Evolutionary conservation across 345 rosid species (phyloP).

Genomic region (Zanthoxylum bungeanum): DNA sequence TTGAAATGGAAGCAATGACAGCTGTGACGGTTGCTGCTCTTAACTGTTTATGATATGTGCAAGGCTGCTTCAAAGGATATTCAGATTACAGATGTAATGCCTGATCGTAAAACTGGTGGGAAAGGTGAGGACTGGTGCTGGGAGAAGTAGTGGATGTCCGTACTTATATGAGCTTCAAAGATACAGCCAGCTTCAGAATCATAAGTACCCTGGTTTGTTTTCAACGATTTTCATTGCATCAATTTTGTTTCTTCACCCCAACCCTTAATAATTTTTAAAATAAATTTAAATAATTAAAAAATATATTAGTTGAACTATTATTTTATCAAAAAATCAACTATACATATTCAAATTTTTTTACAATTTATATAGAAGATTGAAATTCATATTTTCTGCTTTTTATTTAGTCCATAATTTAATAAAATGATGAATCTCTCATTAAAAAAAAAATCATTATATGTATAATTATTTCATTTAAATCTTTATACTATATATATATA

Average conservation of each 20-base stretch:
- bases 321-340: no score
- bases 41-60: conserved; percentile 95
- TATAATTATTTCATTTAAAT: no score
- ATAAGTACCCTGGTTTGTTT: background rate
- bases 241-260: background rate
- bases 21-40: conserved; percentile 75
- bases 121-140: conserved; percentile 77
- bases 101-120: conserved; percentile 77
- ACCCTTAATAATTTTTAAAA: no score
- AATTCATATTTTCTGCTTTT: no score
- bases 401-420: no score
- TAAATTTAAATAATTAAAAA: no score
- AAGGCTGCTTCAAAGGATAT: conserved; percentile 94
- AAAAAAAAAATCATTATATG: no score
- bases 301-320: no score
- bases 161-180: background rate
- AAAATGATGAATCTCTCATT: no score
- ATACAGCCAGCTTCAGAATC: background rate
- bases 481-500: no score
- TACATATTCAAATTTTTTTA: no score
- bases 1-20: conserved; percentile 93
- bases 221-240: background rate
- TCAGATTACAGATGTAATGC: conserved; percentile 48
- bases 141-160: conserved; percentile 24
- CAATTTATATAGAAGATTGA: no score